Percentiles rank a stretch among this genome's conserved stretches.
Evolutionary conservation across 805 yeast genomes (phyloP).

Genomic region (Yarrowia sp.): DNA sequence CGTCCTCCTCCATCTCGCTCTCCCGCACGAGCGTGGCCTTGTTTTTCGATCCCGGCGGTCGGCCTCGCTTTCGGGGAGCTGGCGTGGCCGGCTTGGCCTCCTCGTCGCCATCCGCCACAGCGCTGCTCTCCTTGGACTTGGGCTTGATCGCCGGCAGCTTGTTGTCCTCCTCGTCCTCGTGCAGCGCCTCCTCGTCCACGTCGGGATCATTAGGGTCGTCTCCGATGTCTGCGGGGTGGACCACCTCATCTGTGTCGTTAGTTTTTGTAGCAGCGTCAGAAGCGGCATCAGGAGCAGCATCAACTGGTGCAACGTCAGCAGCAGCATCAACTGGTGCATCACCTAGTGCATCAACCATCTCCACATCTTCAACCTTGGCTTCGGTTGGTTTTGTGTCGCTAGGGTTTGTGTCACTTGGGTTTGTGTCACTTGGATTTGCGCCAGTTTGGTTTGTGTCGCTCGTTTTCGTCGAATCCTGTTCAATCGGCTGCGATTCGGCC

Average conservation of each 20-base stretch:
- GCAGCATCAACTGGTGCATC: neutral
- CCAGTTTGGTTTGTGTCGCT: neutral
- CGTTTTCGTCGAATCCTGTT: too few species aligned
- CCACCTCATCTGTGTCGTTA: neutral
- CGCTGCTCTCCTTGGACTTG: conserved; percentile 38
- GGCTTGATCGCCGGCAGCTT: conserved; percentile 13
- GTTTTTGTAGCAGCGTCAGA: neutral
- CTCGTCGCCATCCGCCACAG: neutral
- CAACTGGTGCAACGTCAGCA: neutral
- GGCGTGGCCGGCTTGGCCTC: conserved; percentile 36
- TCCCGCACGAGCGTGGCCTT: conserved; percentile 44
- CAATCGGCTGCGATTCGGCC: neutral
- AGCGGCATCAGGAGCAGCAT: neutral
- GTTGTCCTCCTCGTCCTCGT: conserved; percentile 44
- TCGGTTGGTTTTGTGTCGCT: neutral
- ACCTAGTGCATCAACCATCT: neutral
- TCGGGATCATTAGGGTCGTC: conserved; percentile 43
- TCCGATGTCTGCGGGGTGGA: conserved; percentile 41
- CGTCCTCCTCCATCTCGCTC: conserved; percentile 41
- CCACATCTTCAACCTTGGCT: neutral
- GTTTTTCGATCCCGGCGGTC: conserved; percentile 50
- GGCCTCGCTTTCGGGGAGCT: conserved; percentile 47
- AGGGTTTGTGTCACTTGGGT: neutral
- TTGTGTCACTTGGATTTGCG: neutral
- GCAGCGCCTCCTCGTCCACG: conserved; percentile 42